Percentiles rank a stretch among this genome's conserved stretches.
Evolutionary conservation across 2,329 filamentous ascomycete genomes (phyloP).

Genomic region (Plectosphaerella sp.): DNA sequence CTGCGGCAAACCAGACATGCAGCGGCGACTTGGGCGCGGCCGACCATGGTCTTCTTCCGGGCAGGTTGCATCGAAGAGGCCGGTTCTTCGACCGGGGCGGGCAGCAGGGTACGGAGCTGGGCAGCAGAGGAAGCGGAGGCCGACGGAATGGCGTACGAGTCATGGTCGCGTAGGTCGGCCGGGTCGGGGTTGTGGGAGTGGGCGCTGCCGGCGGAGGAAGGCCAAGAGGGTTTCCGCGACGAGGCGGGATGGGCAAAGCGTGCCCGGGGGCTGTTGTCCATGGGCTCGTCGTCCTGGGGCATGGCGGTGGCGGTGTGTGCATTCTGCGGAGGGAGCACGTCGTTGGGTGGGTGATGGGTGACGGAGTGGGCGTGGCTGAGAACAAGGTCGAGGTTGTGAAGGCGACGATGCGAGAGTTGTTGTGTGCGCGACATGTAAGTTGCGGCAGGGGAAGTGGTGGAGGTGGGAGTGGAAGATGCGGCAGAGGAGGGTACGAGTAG

Average conservation of each 20-base stretch:
- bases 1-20: slow-evolving; percentile 6
- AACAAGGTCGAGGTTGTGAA: too few species aligned
- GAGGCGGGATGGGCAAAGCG: background rate
- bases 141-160: background rate
- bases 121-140: background rate
- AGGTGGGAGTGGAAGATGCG: too few species aligned
- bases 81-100: background rate
- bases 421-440: too few species aligned
- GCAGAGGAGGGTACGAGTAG: too few species aligned
- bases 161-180: background rate
- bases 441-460: too few species aligned
- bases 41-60: background rate
- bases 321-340: too few species aligned
- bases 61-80: background rate
- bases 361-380: too few species aligned
- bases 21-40: slow-evolving; percentile 1
- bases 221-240: background rate
- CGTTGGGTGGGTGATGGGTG: too few species aligned
- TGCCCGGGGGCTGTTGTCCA: background rate
- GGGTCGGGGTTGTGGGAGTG: background rate
- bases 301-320: too few species aligned
- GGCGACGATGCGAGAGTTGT: too few species aligned
- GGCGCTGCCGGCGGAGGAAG: background rate
- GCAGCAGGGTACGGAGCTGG: background rate
- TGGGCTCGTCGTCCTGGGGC: background rate